Conservation (phyloP, 495 filamentous ascomycete species). For the Apiosordaria backusii region DNA sequence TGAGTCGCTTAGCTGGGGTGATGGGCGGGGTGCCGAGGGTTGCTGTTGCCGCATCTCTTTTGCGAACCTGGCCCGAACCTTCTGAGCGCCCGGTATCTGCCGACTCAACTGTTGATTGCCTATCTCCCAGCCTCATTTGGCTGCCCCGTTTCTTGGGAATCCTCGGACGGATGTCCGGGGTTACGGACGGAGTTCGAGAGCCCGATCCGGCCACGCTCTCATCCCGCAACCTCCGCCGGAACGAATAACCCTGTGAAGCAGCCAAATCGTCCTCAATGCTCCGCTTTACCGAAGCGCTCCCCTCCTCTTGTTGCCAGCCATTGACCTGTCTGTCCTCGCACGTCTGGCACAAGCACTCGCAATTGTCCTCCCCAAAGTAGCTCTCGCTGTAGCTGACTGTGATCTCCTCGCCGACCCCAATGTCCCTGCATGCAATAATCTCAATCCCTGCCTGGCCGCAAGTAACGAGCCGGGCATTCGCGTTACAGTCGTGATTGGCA, state of each 20-base stretch:
- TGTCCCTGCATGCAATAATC: conserved; percentile 73
- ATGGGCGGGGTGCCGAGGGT: conserved; percentile 42
- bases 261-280: conserved; percentile 41
- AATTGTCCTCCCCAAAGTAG: conserved; percentile 93
- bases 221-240: conserved; percentile 43
- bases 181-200: conserved; percentile 47
- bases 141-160: conserved; percentile 37
- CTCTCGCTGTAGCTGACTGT: conserved; percentile 93
- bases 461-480: conserved; percentile 83
- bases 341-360: conserved; percentile 86
- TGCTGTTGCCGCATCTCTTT: conserved; percentile 29
- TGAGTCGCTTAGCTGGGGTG: conserved; percentile 44
- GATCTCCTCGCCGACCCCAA: conserved; percentile 87
- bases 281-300: conserved; percentile 38
- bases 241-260: conserved; percentile 38
- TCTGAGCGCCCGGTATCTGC: conserved; percentile 16
- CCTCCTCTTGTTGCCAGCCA: conserved; percentile 65
- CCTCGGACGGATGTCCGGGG: conserved; percentile 46
- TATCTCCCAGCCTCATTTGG: conserved; percentile 26
- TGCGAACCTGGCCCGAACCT: conserved; percentile 29
- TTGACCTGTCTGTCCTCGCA: conserved; percentile 75
- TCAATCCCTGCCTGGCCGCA: conserved; percentile 81
- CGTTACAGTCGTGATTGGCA: conserved; percentile 94
- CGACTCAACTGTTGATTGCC: conserved; percentile 26
- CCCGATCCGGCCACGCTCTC: conserved; percentile 35